Conservation (phyloP, 2,329 filamentous ascomycete species). For the Alternaria burnsii region DNA sequence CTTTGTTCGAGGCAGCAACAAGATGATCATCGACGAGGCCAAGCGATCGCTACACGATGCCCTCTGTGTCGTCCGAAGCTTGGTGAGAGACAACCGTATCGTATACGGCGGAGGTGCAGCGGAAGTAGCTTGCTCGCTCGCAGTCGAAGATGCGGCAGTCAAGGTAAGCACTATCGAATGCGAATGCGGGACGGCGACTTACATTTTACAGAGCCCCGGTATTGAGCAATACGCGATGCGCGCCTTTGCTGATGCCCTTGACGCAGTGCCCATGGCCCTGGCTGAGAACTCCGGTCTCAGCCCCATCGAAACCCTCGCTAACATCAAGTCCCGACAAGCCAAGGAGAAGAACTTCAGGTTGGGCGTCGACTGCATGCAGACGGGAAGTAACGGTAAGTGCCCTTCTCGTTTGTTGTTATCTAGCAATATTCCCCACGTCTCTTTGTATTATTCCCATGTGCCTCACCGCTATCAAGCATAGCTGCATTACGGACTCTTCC, state of each 20-base stretch:
- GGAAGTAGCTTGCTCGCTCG: slow-evolving; percentile 95
- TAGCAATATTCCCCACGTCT: slow-evolving; percentile 10
- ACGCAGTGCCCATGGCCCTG: slow-evolving; percentile 91
- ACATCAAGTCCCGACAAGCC: slow-evolving; percentile 95
- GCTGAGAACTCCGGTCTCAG: slow-evolving; percentile 97
- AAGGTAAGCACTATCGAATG: slow-evolving; percentile 60
- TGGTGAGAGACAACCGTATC: slow-evolving; percentile 94
- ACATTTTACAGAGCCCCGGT: slow-evolving; percentile 74
- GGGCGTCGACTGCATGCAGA: slow-evolving; percentile 97
- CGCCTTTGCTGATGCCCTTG: slow-evolving; percentile 93
- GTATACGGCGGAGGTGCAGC: slow-evolving; percentile 97
- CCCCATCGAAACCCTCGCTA: slow-evolving; percentile 92
- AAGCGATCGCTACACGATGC: slow-evolving; percentile 98
- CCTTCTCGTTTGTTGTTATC: slow-evolving; percentile 10
- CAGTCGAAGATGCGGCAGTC: slow-evolving; percentile 92
- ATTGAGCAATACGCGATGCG: slow-evolving; percentile 99
- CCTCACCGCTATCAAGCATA: slow-evolving; percentile 25
- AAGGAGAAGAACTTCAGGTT: slow-evolving; percentile 82
- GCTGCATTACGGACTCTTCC: slow-evolving; percentile 15
- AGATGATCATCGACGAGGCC: slow-evolving; percentile 99
- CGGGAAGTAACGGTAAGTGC: slow-evolving; percentile 79
- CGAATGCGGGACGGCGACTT: slow-evolving; percentile 5
- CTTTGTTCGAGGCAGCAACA: slow-evolving; percentile 97
- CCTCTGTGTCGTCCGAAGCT: slow-evolving; percentile 94
- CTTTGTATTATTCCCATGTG: slow-evolving; percentile 1